Percentiles rank a stretch among this genome's conserved stretches.
These are phyloP conservation scores for Paecilomyces formosus DNA, from an alignment of 2,329 filamentous ascomycete genomes.

Conservation along the genomic window DNA sequence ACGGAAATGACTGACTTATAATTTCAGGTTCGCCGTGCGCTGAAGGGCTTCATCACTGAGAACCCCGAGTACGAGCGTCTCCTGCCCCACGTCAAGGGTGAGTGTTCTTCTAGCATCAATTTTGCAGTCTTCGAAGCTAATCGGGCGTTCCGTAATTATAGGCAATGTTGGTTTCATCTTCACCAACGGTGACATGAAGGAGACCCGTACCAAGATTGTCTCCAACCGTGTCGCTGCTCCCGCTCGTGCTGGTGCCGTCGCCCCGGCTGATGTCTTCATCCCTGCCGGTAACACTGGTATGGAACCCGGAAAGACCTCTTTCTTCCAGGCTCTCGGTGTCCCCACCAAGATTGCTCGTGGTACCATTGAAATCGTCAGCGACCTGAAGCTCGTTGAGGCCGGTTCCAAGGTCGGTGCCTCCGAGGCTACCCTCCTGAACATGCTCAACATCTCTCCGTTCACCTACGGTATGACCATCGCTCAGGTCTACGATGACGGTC, in stretches of 20 bases:
- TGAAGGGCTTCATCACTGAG: slow-evolving; percentile 88
- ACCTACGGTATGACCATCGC: slow-evolving; percentile 96
- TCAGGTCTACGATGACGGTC: slow-evolving; percentile 97
- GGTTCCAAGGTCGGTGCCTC: slow-evolving; percentile 93
- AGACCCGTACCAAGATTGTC: slow-evolving; percentile 86
- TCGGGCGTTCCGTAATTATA: slow-evolving; percentile 11
- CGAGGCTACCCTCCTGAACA: slow-evolving; percentile 97
- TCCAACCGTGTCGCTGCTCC: slow-evolving; percentile 96
- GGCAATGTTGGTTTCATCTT: slow-evolving; percentile 99
- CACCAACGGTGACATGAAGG: slow-evolving; percentile 95
- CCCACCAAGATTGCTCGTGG: slow-evolving; percentile 99
- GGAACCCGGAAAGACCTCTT: slow-evolving; percentile 99
- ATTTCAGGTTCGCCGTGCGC: slow-evolving; percentile 77
- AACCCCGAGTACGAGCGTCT: slow-evolving; percentile 97
- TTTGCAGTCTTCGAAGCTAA: neutral
- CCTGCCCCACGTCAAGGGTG: slow-evolving; percentile 83
- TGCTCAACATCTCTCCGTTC: slow-evolving; percentile 99
- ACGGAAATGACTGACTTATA: slow-evolving; percentile 4
- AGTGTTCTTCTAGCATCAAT: slow-evolving; percentile 6
- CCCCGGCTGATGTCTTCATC: slow-evolving; percentile 86
- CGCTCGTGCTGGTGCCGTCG: slow-evolving; percentile 94
- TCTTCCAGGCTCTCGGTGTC: slow-evolving; percentile 99
- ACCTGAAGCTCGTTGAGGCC: slow-evolving; percentile 95
- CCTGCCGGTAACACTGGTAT: slow-evolving; percentile 99
- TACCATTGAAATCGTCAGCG: slow-evolving; percentile 99